Evolutionary conservation across 1,284 basidiomycete genomes (phyloP), one percentile per base, ranked within the genome.

Genomic region (Pseudozyma thailandica): DNA sequence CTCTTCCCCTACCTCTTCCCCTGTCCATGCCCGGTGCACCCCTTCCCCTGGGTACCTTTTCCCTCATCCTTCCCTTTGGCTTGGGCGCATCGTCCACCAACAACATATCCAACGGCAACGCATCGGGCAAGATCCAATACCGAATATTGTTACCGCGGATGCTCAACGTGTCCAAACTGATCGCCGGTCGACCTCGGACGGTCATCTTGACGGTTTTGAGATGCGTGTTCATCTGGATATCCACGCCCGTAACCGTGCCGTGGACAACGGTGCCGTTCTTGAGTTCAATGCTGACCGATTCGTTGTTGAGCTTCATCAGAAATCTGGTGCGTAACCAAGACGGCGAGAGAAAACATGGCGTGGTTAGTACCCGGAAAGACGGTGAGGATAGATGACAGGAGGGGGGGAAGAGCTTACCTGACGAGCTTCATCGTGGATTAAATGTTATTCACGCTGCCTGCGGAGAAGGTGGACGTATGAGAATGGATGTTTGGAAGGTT

Each of bases 221-320:
- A 79, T 96, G 90, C 1, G 94, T 97, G 86, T 96, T 96, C 94
- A 96, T 97, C 66, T 81, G 78, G 25, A 77, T 65, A 38, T 81
- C 83, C 9, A 84, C 82, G 37, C 79, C 94, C 30, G 94, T 97
- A 83, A 98, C 97, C 23, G 95, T 98, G 16, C 95, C 95, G 81
- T 96, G 92, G 26, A 98, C 90, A 56, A 94, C 86, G 1, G 93
- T 93, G 41, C 95, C 95, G 77, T 98, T 98, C 86, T 98, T 98
- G 80, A 98, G 88, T 86, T 98, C 94, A 84, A 98, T 90, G 72
- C 94, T 93, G 75, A 98, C 94, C 77, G 94, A 95, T 88, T 98
- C 95, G 84, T 98, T 98, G 88, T 97, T 96, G 85, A 98, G 86
- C 88, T 98, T 98, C 95, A 98, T 98, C 87, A 97, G 89, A 86